Evolutionary conservation across 306 rosid species (phyloP).

Genomic region (Vigna mungo): DNA sequence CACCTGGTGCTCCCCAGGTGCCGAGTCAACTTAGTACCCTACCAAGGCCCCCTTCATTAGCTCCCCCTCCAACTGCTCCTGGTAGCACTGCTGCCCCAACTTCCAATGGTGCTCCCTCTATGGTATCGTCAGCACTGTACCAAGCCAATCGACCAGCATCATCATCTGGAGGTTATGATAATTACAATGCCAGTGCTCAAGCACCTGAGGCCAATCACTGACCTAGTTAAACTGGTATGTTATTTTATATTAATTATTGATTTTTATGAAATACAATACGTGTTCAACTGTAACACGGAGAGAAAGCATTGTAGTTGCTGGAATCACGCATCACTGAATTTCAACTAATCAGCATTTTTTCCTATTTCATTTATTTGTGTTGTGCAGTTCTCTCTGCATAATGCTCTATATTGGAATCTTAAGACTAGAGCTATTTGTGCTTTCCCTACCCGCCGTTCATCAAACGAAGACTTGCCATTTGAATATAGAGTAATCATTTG

Average conservation of each 20-base stretch:
- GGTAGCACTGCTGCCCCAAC: constrained; percentile 50
- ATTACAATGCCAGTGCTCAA: constrained; percentile 52
- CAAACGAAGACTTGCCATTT: constrained; percentile 5
- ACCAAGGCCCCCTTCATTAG: constrained; percentile 56
- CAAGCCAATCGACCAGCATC: constrained; percentile 50
- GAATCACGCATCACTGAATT: constrained; percentile 5
- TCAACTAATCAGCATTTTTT: constrained; percentile 30
- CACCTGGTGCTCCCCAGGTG: constrained; percentile 56
- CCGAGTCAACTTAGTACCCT: constrained; percentile 50
- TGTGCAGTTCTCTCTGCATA: constrained; percentile 35
- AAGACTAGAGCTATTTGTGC: constrained; percentile 4
- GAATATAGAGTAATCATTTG: constrained; percentile 26
- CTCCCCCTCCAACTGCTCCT: constrained; percentile 53
- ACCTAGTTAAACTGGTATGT: constrained; percentile 39
- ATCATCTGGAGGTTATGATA: constrained; percentile 53
- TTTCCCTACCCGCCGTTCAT: constrained; percentile 14
- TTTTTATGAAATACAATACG: constrained; percentile 7
- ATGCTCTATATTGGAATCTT: constrained; percentile 3
- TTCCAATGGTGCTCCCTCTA: constrained; percentile 56
- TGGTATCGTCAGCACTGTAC: constrained; percentile 51
- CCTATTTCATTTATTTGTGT: constrained; percentile 33
- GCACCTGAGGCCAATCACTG: constrained; percentile 54
- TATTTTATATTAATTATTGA: constrained; percentile 5
- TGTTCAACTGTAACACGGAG: neutral
- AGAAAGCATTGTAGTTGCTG: constrained; percentile 6